Base-by-base conservation (phyloP, 768 basidiomycete genomes). In the Suillus weaverae region DNA sequence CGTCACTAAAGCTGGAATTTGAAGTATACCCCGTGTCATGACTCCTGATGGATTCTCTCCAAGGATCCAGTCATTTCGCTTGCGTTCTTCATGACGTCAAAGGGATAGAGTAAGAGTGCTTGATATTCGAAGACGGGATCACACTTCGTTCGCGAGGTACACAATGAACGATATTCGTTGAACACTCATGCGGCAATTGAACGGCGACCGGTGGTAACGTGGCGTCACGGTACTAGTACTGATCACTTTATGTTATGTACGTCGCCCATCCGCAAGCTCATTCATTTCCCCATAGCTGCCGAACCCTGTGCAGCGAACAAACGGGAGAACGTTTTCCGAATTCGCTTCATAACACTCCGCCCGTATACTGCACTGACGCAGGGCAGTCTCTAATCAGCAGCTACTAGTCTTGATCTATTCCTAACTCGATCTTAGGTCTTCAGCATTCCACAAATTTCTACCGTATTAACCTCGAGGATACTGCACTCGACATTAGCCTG, bases 261-360 rank as follows among this genome's bases (percentile, higher is more conserved):
- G 68, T 61, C 41, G 57, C 55, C 38, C 55, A 30, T 67, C 59
- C 54, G 63, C 57, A 66, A 44, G 30, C 26, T 62, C 26, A 66
- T 64, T 76, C 73, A 76, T 70, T 43, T 51, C 39, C 32, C 38
- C 41, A 64, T 62, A 68, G 65, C 64, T 61, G 59, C 68, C 44
- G 64, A 61, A 51, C 53, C 54, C 67, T 69, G 56, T 63, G 66
- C 66, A 39, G 51, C 60, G 30, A 63, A 69, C 69, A 62, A 53
- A 72, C 64, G 26, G 61, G 63, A 63, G 70, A 67, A 60, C 67
- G 67, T 62, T 62, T 64, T 64, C 61, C 63, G 59, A 60, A 73
- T 67, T 71, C 70, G 66, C 13, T 50, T 61, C 22, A 36, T 62
- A 51, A 62, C 50, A 10, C 50, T 72, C 62, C 60, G 69, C 68